A percentile compares a stretch with the other conserved stretches of the same genome.
Evolutionary conservation across 2,329 filamentous ascomycete species (phyloP).

Genomic region (Colletotrichum ledebouriae): DNA sequence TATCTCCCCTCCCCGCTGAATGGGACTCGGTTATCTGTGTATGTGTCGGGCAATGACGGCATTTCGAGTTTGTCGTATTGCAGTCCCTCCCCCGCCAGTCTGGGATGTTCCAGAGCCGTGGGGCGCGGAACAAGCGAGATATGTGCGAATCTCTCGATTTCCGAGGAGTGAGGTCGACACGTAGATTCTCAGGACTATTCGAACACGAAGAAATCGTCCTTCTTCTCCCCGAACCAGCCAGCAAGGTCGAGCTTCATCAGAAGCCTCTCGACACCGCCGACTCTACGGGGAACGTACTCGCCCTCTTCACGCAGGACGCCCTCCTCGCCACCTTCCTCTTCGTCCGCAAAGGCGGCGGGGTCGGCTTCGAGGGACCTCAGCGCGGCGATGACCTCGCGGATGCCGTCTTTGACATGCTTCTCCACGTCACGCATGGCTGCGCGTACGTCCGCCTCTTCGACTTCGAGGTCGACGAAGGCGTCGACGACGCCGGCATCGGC

Average conservation of each 20-base stretch:
- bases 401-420: conserved; percentile 73
- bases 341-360: conserved; percentile 58
- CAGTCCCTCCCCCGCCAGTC: not conserved
- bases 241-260: conserved; percentile 91
- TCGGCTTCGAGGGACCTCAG: conserved; percentile 62
- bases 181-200: conserved; percentile 19
- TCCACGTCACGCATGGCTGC: conserved; percentile 75
- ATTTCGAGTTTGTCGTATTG: not conserved
- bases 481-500: conserved; percentile 86
- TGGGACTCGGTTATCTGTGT: not conserved
- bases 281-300: conserved; percentile 76
- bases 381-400: conserved; percentile 75
- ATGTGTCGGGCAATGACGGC: conserved; percentile 3
- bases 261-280: conserved; percentile 85
- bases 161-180: not conserved
- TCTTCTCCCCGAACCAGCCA: conserved; percentile 63
- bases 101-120: not conserved
- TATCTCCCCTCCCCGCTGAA: too few relatives aligned
- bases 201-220: conserved; percentile 40
- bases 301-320: conserved; percentile 56
- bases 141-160: not conserved
- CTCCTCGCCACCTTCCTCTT: conserved; percentile 52
- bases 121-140: not conserved
- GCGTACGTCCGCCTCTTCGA: conserved; percentile 79
- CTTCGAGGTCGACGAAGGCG: conserved; percentile 76